A percentile compares a stretch with the other conserved stretches of the same genome.
These are phyloP conservation scores for Jasminum sambac DNA, from an alignment of 257 asterid species.

Conservation along the genomic window DNA sequence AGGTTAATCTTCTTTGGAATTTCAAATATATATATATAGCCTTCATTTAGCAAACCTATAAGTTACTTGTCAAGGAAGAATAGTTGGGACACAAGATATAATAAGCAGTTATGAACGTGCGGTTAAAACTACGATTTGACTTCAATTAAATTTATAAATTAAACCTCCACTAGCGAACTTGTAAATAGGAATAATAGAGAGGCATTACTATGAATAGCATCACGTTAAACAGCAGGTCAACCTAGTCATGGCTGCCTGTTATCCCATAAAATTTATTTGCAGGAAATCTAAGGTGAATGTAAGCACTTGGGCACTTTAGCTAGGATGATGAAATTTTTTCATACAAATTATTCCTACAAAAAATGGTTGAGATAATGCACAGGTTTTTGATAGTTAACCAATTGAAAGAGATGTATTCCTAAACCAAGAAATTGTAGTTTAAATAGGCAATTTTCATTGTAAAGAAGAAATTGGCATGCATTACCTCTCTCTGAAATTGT, in stretches of 20 bases:
- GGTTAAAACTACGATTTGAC: no score
- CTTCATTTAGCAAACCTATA: no score
- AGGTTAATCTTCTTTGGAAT: not conserved
- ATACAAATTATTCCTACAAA: not conserved
- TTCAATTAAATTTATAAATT: no score
- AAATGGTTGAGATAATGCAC: not conserved
- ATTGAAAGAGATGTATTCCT: not conserved
- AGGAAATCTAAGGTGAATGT: not conserved
- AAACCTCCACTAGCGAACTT: no score
- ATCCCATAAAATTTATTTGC: not conserved
- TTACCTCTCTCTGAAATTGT: conserved; percentile 90
- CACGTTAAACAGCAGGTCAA: not conserved
- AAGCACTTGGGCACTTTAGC: not conserved
- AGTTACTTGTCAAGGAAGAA: no score
- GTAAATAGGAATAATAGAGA: no score
- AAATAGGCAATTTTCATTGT: not conserved
- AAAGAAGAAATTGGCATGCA: not conserved
- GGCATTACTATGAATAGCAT: not conserved
- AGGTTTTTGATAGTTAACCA: not conserved
- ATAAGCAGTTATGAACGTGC: no score
- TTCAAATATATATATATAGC: not conserved
- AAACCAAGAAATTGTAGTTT: not conserved
- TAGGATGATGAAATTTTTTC: not conserved
- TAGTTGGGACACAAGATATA: no score
- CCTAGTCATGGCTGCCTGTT: not conserved